Evolutionary conservation across 2,329 filamentous ascomycete genomes (phyloP), one percentile per base, ranked within the genome.

Genomic region (Chaetomium strumarium): DNA sequence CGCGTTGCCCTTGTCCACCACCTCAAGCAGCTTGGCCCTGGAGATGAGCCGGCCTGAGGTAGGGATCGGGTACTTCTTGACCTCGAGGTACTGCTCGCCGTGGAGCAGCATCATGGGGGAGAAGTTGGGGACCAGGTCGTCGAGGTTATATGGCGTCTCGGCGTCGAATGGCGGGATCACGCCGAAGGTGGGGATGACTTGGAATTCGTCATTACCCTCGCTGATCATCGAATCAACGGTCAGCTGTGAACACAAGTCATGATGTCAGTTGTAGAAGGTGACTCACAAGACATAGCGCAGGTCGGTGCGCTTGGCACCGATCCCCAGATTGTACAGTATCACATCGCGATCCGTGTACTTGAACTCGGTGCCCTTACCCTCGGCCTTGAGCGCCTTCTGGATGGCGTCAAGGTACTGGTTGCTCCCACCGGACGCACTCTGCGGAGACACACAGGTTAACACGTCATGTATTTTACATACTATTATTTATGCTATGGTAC

Each of bases 31-130:
- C 68, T 84, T 85, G 55, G 84, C 86, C 66, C 84, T 82, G 52
- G 86, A 89, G 62, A 88, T 70, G 46, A 95, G 84, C 52, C 83
- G 85, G 46, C 81, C 90, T 51, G 84, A 80, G 31, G 91, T 96
- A 34, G 92, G 92, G 63, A 97, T 87, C 38, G 93, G 93, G 75
- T 84, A 95, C 71, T 92, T 90, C 67, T 85, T 84, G 66, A 99
- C 81, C 73, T 99, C 93, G 59, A 99, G 88, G 74, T 91, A 99
- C 72, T 99, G 93, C 78, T 99, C 93, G 67, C 93, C 93, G 75
- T 99, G 93, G 20, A 99, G 86, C 46, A 99, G 83, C 90, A 96
- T 96, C 90, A 96, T 96, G 57, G 91, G 92, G 36, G 83, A 90
- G 78, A 96, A 99, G 78, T 97, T 95, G 69, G 91, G 90, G 29